Evolutionary conservation across 2,329 filamentous ascomycete genomes (phyloP).

Genomic region (Colletotrichum sp.): DNA sequence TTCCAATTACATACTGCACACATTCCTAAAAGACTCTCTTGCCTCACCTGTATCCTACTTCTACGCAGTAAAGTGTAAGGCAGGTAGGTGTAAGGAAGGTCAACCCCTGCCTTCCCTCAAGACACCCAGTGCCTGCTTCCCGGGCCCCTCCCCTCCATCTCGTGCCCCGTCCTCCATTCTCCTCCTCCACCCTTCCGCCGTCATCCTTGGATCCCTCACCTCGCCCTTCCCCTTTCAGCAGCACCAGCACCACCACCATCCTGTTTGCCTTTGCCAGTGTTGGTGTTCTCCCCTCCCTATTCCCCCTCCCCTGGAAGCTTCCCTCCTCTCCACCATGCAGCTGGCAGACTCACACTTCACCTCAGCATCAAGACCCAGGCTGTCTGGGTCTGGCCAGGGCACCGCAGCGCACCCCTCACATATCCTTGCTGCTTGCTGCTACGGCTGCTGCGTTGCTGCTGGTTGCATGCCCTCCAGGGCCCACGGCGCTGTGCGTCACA

Average conservation of each 20-base stretch:
- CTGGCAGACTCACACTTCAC: background rate
- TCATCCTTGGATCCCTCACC: background rate
- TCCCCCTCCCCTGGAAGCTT: background rate
- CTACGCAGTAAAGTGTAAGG: background rate
- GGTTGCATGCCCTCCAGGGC: background rate
- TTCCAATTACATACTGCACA: background rate
- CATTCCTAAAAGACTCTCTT: background rate
- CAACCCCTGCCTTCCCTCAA: background rate
- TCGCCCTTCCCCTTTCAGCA: background rate
- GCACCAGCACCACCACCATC: background rate
- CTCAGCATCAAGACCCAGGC: background rate
- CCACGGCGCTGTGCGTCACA: conserved; percentile 8
- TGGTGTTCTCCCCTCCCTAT: background rate
- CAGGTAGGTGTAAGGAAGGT: background rate
- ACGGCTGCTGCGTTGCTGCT: background rate
- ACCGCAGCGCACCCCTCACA: background rate
- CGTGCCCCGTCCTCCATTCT: background rate
- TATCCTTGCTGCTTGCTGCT: background rate
- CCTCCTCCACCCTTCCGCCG: background rate
- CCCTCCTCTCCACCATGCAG: background rate
- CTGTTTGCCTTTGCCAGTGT: background rate
- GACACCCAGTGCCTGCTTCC: conserved; percentile 1
- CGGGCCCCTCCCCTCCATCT: background rate
- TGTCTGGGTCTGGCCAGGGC: background rate
- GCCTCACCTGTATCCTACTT: background rate